Conservation (phyloP, 805 yeast species). For the Candida yuanshanica region DNA sequence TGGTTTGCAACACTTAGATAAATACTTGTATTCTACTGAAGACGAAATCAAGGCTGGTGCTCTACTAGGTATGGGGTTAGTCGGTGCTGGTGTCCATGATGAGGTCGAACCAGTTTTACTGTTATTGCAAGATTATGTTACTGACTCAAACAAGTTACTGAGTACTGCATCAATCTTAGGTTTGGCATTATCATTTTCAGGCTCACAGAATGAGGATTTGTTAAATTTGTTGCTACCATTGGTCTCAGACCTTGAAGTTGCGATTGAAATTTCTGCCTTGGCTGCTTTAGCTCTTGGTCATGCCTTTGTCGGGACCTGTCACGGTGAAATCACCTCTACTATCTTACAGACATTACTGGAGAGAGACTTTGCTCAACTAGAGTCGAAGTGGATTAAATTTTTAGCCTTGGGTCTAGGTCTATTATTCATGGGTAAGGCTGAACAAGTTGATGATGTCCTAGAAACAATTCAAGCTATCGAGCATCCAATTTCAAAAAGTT, state of each 20-base stretch:
- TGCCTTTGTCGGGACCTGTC: conserved; percentile 90
- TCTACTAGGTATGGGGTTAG: conserved; percentile 87
- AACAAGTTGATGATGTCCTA: conserved; percentile 87
- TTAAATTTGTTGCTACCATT: conserved; percentile 73
- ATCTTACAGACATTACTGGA: conserved; percentile 87
- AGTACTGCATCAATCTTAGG: conserved; percentile 85
- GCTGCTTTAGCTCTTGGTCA: conserved; percentile 93
- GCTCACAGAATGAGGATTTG: conserved; percentile 83
- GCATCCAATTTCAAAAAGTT: conserved; percentile 85
- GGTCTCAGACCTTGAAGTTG: conserved; percentile 66
- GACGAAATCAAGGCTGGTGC: conserved; percentile 95
- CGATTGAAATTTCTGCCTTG: conserved; percentile 75
- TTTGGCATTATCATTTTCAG: conserved; percentile 91
- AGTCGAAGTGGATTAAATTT: conserved; percentile 83
- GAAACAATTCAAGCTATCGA: conserved; percentile 94
- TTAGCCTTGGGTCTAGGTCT: conserved; percentile 90
- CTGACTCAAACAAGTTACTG: conserved; percentile 54
- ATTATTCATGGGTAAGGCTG: conserved; percentile 88
- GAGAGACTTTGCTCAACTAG: conserved; percentile 69
- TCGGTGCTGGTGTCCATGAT: conserved; percentile 89
- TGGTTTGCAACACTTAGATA: conserved; percentile 86
- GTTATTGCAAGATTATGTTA: conserved; percentile 75
- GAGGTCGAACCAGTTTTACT: conserved; percentile 92
- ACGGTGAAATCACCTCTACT: conserved; percentile 91
- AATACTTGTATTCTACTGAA: conserved; percentile 79